A percentile compares a stretch with the other conserved stretches of the same genome.
phyloP scores from a whole-genome alignment of 1,139 yeast species.

The Candida tetrigidarum region DNA sequence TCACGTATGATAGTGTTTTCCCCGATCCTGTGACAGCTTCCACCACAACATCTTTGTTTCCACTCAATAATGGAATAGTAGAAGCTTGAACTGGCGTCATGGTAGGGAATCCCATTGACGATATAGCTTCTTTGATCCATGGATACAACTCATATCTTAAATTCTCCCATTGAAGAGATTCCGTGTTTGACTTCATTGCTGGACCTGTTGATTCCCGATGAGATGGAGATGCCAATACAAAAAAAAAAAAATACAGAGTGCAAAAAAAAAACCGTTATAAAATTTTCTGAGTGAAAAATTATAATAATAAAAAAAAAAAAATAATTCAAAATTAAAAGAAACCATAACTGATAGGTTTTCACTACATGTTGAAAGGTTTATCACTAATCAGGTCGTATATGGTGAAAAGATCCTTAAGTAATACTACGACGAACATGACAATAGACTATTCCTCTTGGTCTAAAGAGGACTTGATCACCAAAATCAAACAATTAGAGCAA shows the following conservation, averaged over 20 bases:
- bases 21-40: constrained; percentile 99
- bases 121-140: constrained; percentile 64
- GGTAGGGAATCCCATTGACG: constrained; percentile 70
- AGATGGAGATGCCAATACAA: too few species aligned
- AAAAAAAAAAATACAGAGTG: constrained; percentile 7
- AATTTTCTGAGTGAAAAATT: not conserved
- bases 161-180: constrained; percentile 44
- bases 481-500: constrained; percentile 52
- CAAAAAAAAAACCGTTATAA: constrained; percentile 7
- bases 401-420: constrained; percentile 30
- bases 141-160: constrained; percentile 42
- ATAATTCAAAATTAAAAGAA: too few species aligned
- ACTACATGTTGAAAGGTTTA: constrained; percentile 9
- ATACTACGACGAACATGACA: constrained; percentile 1
- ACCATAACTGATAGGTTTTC: not conserved
- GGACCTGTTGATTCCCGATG: constrained; percentile 10
- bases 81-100: constrained; percentile 99
- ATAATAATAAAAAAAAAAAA: constrained; percentile 6
- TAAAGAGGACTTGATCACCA: constrained; percentile 52
- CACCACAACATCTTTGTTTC: constrained; percentile 95
- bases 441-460: constrained; percentile 52
- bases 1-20: constrained; percentile 83
- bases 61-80: constrained; percentile 82
- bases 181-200: constrained; percentile 33
- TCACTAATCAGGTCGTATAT: constrained; percentile 20